Base-by-base conservation (phyloP, 257 asterid genomes). In the Lithospermum erythrorhizon region DNA sequence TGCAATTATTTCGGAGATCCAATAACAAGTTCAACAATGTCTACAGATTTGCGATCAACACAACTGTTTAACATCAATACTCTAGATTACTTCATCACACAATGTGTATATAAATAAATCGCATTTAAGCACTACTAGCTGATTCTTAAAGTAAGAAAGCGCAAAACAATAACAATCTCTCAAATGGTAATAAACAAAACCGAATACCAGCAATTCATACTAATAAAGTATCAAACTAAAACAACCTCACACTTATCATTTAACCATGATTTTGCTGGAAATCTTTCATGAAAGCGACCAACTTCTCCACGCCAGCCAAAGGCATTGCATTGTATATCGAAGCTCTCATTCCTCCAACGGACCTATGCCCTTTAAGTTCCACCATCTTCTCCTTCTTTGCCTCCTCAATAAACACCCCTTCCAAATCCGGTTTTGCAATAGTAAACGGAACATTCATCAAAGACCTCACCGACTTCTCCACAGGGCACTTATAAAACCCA, bases 321-420 rank as follows among this genome's bases (percentile, higher is more conserved):
- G 95, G 96, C 98, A 87, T 91, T 0, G 98, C 98, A 64, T 91
- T 91, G 76, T 91, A 91, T 29, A 91, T 91, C 2, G 98, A 91
- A 73, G 98, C 98, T 64, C 98, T 91, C 94, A 87, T 91, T 5
- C 98, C 96, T 4, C 98, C 98, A 13, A 91, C 98, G 1, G 96
- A 87, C 27, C 96, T 72, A 48, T 91, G 98, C 65, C 59, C 30
- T 24, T n/a, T 53, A 22, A 90, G 87, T 86, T 90, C 96, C 86
- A 87, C 81, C 97, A 91, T 91, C 83, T 86, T 81, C 84, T 87
- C 96, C 70, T 79, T 81, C 0, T 90, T 85, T n/a, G 96, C 98
- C 70, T 82, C 94, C 89, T 87, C 87, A 41, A 90, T 64, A 45
- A 90, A 90, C 72, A 85, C 95, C 3, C 85, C 90, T 64, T 91